phyloP scores from a whole-genome alignment of 768 basidiomycete species.

The Strobilomyces echinocephalus region DNA sequence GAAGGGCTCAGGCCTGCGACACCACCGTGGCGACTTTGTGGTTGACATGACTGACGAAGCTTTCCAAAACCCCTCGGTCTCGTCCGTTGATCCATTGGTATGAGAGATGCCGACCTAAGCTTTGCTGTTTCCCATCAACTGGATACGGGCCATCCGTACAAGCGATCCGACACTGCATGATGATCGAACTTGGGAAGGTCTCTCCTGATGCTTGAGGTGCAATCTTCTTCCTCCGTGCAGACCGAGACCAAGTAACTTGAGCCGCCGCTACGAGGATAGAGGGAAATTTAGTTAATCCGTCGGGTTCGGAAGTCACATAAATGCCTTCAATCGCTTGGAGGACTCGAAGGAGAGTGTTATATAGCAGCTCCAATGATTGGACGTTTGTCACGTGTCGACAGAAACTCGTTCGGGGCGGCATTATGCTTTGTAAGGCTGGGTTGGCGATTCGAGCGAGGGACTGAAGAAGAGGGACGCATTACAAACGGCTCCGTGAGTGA shows the following conservation, averaged over 20 bases:
- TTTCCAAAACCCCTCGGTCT: conserved; percentile 57
- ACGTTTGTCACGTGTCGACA: conserved; percentile 32
- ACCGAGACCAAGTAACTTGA: conserved; percentile 65
- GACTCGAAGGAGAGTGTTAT: conserved; percentile 23
- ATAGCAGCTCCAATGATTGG: conserved; percentile 8
- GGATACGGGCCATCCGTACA: conserved; percentile 15
- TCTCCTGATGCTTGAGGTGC: neutral
- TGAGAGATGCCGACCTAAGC: conserved; percentile 21
- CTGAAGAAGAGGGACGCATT: conserved; percentile 34
- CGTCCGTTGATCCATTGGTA: conserved; percentile 62
- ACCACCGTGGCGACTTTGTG: conserved; percentile 36
- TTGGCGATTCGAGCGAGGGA: conserved; percentile 35
- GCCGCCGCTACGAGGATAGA: conserved; percentile 26
- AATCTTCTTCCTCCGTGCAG: conserved; percentile 49
- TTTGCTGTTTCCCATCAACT: conserved; percentile 8
- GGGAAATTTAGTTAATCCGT: neutral
- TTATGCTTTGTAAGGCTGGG: conserved; percentile 42
- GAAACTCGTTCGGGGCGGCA: conserved; percentile 58
- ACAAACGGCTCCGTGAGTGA: conserved; percentile 10
- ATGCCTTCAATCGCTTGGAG: conserved; percentile 35
- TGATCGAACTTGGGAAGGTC: neutral
- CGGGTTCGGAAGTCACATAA: conserved; percentile 1
- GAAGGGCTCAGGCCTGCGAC: neutral
- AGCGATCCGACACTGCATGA: conserved; percentile 25
- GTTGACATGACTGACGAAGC: conserved; percentile 62